A percentile compares a stretch with the other conserved stretches of the same genome.
Conservation (phyloP, 148 eudicot genomes). For the Dysphania ambrosioides region DNA sequence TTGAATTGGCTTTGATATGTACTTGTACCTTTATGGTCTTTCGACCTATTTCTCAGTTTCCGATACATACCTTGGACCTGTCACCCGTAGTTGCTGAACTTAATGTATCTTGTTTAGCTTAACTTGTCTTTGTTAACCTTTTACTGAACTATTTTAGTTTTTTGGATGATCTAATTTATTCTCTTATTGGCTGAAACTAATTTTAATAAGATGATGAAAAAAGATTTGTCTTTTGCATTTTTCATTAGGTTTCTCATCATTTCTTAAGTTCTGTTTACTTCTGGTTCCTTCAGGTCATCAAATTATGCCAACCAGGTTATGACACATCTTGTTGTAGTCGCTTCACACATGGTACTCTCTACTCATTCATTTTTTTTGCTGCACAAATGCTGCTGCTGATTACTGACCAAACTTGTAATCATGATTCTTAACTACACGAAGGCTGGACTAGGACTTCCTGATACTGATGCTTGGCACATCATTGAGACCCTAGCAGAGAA, state of each 20-base stretch:
- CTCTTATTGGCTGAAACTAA: too few relatives aligned
- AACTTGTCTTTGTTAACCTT: background rate
- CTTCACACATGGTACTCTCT: constrained; percentile 78
- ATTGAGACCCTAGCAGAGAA: constrained; percentile 96
- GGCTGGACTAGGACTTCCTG: constrained; percentile 98
- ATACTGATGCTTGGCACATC: constrained; percentile 82
- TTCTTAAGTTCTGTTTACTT: constrained; percentile 7
- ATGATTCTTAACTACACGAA: constrained; percentile 29
- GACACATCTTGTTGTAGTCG: constrained; percentile 67
- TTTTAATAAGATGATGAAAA: too few relatives aligned
- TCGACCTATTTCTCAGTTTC: too few relatives aligned
- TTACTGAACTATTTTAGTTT: background rate
- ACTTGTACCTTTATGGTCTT: background rate
- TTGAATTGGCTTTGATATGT: background rate
- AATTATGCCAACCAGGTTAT: constrained; percentile 81
- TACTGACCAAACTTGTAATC: background rate
- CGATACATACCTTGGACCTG: too few relatives aligned
- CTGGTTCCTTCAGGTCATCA: constrained; percentile 60
- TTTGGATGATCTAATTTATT: too few relatives aligned
- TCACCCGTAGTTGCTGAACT: background rate
- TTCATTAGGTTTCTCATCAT: constrained; percentile 1
- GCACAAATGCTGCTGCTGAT: background rate
- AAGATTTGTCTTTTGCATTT: too few relatives aligned
- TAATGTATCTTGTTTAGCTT: background rate
- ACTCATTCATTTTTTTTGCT: background rate